phyloP scores from a whole-genome alignment of 768 basidiomycete species.

The Phylloporus sp. region DNA sequence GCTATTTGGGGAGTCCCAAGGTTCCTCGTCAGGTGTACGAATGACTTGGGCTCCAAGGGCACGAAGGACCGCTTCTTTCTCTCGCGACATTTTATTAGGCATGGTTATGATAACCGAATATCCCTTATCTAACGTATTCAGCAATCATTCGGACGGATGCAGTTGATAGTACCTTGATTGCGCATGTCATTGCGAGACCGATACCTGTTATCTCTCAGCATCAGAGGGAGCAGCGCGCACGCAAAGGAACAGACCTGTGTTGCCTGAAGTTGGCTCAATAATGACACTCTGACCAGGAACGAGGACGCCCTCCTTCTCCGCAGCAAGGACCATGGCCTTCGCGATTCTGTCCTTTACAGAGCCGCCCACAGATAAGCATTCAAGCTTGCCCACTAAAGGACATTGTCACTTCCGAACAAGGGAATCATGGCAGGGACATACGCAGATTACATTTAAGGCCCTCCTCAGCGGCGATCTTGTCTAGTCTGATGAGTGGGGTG shows the following conservation, averaged over 20 bases:
- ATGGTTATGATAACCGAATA: conserved; percentile 87
- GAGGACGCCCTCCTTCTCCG: conserved; percentile 82
- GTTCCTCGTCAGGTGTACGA: conserved; percentile 86
- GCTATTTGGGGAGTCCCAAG: conserved; percentile 85
- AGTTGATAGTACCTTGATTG: conserved; percentile 70
- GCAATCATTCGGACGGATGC: conserved; percentile 33
- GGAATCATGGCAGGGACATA: conserved; percentile 38
- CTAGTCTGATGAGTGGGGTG: conserved; percentile 86
- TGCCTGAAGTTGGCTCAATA: conserved; percentile 94
- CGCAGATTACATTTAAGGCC: conserved; percentile 87
- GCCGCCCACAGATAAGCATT: conserved; percentile 88
- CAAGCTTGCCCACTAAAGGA: conserved; percentile 78
- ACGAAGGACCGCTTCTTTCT: conserved; percentile 90
- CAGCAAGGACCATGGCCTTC: conserved; percentile 94
- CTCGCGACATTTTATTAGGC: conserved; percentile 94
- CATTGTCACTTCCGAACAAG: not conserved
- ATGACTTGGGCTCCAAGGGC: conserved; percentile 93
- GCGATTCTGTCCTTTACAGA: conserved; percentile 96
- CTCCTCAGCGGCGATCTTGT: conserved; percentile 68
- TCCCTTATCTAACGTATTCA: conserved; percentile 87
- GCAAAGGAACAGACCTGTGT: conserved; percentile 65
- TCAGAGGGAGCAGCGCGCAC: not conserved
- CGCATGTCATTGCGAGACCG: conserved; percentile 88
- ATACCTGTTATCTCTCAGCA: conserved; percentile 54
- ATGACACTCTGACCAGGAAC: conserved; percentile 86